A percentile compares a stretch with the other conserved stretches of the same genome.
Conservation (phyloP, 257 asterid genomes). For the Salvia hispanica region DNA sequence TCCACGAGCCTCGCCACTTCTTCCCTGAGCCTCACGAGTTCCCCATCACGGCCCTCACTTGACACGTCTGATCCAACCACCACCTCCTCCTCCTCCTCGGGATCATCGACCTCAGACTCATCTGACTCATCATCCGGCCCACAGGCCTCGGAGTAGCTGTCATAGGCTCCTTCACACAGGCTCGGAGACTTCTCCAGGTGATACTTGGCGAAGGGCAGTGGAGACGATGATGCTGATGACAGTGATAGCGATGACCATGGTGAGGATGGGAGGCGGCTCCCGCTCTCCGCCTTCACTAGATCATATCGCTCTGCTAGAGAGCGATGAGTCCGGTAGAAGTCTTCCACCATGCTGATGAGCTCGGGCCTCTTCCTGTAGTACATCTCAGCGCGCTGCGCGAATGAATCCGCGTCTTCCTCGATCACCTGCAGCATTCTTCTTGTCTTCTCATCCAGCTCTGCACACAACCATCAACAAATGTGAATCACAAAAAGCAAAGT, state of each 20-base stretch:
- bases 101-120: conserved; percentile 84
- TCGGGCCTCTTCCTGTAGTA: conserved; percentile 85
- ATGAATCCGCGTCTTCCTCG: conserved; percentile 88
- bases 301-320: conserved; percentile 74
- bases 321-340: conserved; percentile 72
- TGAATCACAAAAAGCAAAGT: neutral
- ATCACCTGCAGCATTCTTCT: conserved; percentile 66
- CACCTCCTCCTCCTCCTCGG: conserved; percentile 52
- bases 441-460: conserved; percentile 76
- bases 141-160: conserved; percentile 75
- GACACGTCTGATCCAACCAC: conserved; percentile 19
- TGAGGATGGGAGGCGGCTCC: conserved; percentile 46
- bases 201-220: conserved; percentile 49
- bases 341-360: conserved; percentile 78
- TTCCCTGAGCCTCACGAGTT: conserved; percentile 44
- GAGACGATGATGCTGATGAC: conserved; percentile 38
- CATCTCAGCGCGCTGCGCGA: conserved; percentile 90
- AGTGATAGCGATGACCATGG: conserved; percentile 52
- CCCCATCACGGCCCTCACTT: conserved; percentile 28
- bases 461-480: conserved; percentile 9
- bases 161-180: conserved; percentile 59
- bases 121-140: conserved; percentile 59
- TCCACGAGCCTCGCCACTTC: conserved; percentile 59
- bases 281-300: conserved; percentile 59
- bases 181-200: conserved; percentile 48